These are phyloP conservation scores for Colletotrichum sansevieriae DNA, from an alignment of 2,329 filamentous ascomycete species.

Conservation along the genomic window DNA sequence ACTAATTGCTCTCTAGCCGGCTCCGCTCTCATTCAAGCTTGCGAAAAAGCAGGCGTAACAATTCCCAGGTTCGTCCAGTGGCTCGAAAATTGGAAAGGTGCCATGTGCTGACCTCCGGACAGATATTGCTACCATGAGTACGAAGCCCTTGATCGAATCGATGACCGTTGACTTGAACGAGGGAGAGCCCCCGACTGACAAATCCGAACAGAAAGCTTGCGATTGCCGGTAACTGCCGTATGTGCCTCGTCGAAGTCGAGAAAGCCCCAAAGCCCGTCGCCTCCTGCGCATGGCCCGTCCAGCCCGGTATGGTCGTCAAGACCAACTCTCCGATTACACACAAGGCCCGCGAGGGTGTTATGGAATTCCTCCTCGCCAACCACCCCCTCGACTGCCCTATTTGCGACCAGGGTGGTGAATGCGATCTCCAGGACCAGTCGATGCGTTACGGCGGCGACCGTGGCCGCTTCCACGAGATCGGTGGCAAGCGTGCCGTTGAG, in stretches of 20 bases:
- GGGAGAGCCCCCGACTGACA: conserved; percentile 54
- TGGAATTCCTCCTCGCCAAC: conserved; percentile 98
- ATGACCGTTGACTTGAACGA: conserved; percentile 42
- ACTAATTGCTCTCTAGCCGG: conserved; percentile 73
- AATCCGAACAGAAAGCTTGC: conserved; percentile 81
- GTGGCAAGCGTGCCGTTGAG: conserved; percentile 96
- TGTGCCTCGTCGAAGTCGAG: conserved; percentile 99
- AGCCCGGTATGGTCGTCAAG: conserved; percentile 99
- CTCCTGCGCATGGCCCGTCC: conserved; percentile 98
- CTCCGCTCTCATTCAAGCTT: conserved; percentile 97
- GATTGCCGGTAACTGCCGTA: conserved; percentile 99
- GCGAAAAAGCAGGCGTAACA: conserved; percentile 94
- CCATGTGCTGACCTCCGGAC: conserved; percentile 44
- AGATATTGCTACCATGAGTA: conserved; percentile 99
- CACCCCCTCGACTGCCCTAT: conserved; percentile 97
- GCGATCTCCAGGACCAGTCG: conserved; percentile 98
- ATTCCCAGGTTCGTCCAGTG: conserved; percentile 78
- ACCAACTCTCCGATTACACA: conserved; percentile 96
- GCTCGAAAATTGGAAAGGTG: conserved; percentile 19
- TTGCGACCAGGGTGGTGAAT: conserved; percentile 99
- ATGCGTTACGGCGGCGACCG: conserved; percentile 98
- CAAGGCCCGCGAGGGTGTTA: conserved; percentile 98
- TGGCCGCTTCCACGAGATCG: conserved; percentile 95
- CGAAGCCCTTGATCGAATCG: conserved; percentile 53
- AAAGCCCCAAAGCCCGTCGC: conserved; percentile 95